Evolutionary conservation across 2,329 filamentous ascomycete species (phyloP).

Genomic region (Arthrinium puccinioides): DNA sequence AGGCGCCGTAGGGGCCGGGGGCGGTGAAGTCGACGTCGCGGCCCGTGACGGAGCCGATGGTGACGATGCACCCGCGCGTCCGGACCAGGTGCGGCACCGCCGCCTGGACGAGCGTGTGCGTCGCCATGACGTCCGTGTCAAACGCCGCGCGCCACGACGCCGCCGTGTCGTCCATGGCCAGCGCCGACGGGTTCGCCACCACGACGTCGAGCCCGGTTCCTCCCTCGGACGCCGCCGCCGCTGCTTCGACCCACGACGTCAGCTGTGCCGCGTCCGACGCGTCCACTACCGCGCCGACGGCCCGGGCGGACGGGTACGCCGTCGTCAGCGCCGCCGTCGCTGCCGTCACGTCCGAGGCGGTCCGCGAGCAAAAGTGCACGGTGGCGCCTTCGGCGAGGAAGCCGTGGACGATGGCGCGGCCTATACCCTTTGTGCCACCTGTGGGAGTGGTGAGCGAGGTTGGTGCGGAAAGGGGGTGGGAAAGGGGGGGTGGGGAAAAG

Average conservation of each 20-base stretch:
- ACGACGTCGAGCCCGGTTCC: constrained; percentile 14
- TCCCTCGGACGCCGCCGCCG: constrained; percentile 4
- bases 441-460: neutral
- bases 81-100: constrained; percentile 24
- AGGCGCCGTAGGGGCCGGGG: constrained; percentile 25
- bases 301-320: constrained; percentile 1
- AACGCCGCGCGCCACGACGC: constrained; percentile 19
- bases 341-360: constrained; percentile 6
- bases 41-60: constrained; percentile 26
- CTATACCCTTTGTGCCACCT: constrained; percentile 4
- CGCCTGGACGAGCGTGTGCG: constrained; percentile 20
- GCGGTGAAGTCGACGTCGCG: constrained; percentile 28
- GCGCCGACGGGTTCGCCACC: constrained; percentile 16
- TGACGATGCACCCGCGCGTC: constrained; percentile 24
- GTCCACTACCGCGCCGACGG: constrained; percentile 9
- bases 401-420: constrained; percentile 9
- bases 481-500: neutral
- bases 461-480: neutral
- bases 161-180: constrained; percentile 17
- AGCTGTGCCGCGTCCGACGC: constrained; percentile 7
- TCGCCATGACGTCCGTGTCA: constrained; percentile 25
- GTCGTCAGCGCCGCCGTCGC: constrained; percentile 4
- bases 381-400: constrained; percentile 12
- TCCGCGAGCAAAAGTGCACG: constrained; percentile 14
- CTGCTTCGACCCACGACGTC: constrained; percentile 7